phyloP scores from a whole-genome alignment of 306 rosid genomes.

The Corylus americana region DNA sequence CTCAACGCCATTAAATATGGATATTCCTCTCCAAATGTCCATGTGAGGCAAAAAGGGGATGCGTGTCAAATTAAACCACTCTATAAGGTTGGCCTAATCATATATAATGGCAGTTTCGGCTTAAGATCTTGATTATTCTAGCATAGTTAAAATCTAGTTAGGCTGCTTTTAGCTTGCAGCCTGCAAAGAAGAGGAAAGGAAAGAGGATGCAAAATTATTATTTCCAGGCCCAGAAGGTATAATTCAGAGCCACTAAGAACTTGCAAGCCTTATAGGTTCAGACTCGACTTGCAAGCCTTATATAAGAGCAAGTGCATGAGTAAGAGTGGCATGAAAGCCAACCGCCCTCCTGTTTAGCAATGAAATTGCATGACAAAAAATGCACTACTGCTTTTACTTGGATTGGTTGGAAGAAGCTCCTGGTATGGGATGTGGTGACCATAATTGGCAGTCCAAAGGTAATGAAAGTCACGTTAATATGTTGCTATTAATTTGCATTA shows the following conservation, averaged over 20 bases:
- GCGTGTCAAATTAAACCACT: neutral
- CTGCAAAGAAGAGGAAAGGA: neutral
- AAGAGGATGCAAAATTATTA: neutral
- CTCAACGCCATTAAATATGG: neutral
- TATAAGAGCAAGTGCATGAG: neutral
- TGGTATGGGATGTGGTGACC: neutral
- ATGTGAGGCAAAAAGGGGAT: neutral
- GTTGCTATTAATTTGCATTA: neutral
- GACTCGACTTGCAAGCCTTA: neutral
- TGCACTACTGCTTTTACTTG: neutral
- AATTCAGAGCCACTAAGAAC: neutral
- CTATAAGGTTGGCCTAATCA: neutral
- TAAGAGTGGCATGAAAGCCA: constrained; percentile 2
- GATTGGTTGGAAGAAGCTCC: neutral
- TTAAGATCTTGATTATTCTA: neutral
- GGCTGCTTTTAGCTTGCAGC: neutral
- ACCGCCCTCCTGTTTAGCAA: neutral
- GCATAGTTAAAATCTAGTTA: neutral
- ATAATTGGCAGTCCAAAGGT: neutral
- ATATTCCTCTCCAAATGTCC: neutral
- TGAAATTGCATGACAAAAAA: neutral
- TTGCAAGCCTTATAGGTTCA: neutral
- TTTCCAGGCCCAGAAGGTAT: neutral
- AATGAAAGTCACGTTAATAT: neutral
- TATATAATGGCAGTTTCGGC: neutral